A percentile compares a stretch with the other conserved stretches of the same genome.
These are phyloP conservation scores for Tuber magnatum DNA, from an alignment of 495 filamentous ascomycete genomes.

Conservation along the genomic window DNA sequence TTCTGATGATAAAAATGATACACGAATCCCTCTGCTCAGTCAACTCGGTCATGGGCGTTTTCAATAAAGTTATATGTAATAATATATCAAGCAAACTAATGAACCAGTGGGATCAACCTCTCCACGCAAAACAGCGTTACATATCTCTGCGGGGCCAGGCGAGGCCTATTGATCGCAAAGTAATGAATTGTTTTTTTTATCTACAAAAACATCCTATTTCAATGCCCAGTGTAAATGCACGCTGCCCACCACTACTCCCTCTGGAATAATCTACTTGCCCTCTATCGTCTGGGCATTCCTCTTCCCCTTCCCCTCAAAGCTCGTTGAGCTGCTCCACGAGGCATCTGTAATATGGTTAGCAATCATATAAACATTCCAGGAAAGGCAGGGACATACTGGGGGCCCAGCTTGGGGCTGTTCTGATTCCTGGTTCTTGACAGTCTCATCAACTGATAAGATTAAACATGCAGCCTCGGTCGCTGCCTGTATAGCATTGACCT, in stretches of 20 bases:
- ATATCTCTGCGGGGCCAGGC: not conserved
- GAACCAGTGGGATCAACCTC: not conserved
- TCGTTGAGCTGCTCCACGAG: constrained; percentile 86
- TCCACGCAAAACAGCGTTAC: not conserved
- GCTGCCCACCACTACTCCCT: not conserved
- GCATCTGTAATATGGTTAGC: constrained; percentile 51
- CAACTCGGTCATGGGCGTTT: not conserved
- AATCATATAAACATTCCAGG: not conserved
- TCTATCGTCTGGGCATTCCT: constrained; percentile 79
- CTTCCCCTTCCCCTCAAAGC: constrained; percentile 76
- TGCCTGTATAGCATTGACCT: constrained; percentile 94
- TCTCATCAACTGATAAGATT: constrained; percentile 95
- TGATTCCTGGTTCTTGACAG: constrained; percentile 92
- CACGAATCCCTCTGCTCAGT: not conserved
- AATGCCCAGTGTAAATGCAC: not conserved
- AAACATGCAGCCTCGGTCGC: constrained; percentile 90
- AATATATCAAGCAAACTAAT: not conserved
- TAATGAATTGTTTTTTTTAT: not conserved
- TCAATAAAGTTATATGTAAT: not conserved
- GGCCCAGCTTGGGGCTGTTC: constrained; percentile 66
- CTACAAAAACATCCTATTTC: not conserved
- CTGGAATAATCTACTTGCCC: constrained; percentile 8
- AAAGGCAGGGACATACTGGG: constrained; percentile 20
- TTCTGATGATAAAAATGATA: not conserved
- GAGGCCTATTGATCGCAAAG: not conserved